phyloP scores from a whole-genome alignment of 2,329 filamentous ascomycete species.

The Sarocladiaceae sp. region DNA sequence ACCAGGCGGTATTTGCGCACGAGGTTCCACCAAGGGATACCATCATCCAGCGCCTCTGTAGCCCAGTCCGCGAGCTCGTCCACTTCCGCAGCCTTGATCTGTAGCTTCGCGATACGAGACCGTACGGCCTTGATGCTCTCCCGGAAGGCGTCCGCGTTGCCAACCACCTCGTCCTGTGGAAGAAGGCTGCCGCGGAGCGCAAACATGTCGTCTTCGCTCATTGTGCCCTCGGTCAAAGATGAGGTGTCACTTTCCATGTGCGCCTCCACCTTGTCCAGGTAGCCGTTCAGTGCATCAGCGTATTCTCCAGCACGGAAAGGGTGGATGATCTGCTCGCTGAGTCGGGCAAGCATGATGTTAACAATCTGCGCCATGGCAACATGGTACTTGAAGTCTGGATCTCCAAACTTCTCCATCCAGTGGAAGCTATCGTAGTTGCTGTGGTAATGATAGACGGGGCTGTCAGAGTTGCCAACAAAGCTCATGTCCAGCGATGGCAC shows the following conservation, averaged over 20 bases:
- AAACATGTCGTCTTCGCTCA: slow-evolving; percentile 29
- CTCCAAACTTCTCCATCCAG: slow-evolving; percentile 82
- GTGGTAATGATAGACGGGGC: slow-evolving; percentile 74
- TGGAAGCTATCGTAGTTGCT: slow-evolving; percentile 85
- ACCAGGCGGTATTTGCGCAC: slow-evolving; percentile 60
- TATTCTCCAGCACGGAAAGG: slow-evolving; percentile 61
- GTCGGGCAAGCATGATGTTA: slow-evolving; percentile 52
- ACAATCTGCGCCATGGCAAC: slow-evolving; percentile 59
- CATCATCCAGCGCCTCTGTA: slow-evolving; percentile 35
- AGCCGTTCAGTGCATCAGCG: slow-evolving; percentile 45
- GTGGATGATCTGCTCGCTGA: slow-evolving; percentile 57
- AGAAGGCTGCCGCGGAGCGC: slow-evolving; percentile 20
- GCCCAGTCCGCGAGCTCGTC: slow-evolving; percentile 38
- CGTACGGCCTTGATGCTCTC: slow-evolving; percentile 32
- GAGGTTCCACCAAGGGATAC: slow-evolving; percentile 75
- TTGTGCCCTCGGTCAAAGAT: slow-evolving; percentile 23
- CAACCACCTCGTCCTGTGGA: slow-evolving; percentile 18
- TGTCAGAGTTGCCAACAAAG: slow-evolving; percentile 38
- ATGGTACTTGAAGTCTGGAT: slow-evolving; percentile 62
- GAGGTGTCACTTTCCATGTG: background rate
- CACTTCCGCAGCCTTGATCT: slow-evolving; percentile 34
- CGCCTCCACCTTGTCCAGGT: slow-evolving; percentile 44
- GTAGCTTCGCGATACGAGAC: slow-evolving; percentile 29
- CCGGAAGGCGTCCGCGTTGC: slow-evolving; percentile 33
- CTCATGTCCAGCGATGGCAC: slow-evolving; percentile 59